These are phyloP conservation scores for Rasamsonia emersonii DNA, from an alignment of 2,329 filamentous ascomycete species.

Conservation along the genomic window DNA sequence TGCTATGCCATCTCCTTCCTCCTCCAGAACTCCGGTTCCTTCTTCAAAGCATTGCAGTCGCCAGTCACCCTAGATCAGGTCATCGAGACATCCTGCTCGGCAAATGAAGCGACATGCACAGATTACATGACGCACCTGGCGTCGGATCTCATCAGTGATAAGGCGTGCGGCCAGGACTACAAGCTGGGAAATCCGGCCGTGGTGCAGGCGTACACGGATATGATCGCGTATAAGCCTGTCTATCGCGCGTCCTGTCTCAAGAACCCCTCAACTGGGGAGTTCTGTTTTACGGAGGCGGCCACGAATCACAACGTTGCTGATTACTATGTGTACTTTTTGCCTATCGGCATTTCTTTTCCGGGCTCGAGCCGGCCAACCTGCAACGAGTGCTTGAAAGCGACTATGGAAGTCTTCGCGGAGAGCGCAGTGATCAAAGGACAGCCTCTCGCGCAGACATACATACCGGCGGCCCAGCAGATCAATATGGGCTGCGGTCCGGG, in stretches of 20 bases:
- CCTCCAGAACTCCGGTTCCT: slow-evolving; percentile 71
- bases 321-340: slow-evolving; percentile 76
- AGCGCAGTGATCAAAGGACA: slow-evolving; percentile 59
- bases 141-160: slow-evolving; percentile 50
- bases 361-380: slow-evolving; percentile 63
- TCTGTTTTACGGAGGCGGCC: slow-evolving; percentile 74
- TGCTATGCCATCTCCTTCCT: slow-evolving; percentile 83
- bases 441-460: slow-evolving; percentile 61
- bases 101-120: slow-evolving; percentile 58
- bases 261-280: slow-evolving; percentile 56
- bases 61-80: slow-evolving; percentile 64
- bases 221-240: slow-evolving; percentile 67
- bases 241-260: slow-evolving; percentile 75
- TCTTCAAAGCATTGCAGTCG: slow-evolving; percentile 71
- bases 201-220: slow-evolving; percentile 63
- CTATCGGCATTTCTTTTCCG: slow-evolving; percentile 65
- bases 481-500: slow-evolving; percentile 53
- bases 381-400: slow-evolving; percentile 64
- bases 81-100: slow-evolving; percentile 69
- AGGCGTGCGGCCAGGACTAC: slow-evolving; percentile 67
- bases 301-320: slow-evolving; percentile 66
- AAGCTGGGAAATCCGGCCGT: slow-evolving; percentile 59
- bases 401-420: slow-evolving; percentile 70
- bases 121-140: slow-evolving; percentile 58
- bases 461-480: slow-evolving; percentile 61